Conservation (phyloP, 108 stramenopile genomes). For the Cyclotella baltica region DNA sequence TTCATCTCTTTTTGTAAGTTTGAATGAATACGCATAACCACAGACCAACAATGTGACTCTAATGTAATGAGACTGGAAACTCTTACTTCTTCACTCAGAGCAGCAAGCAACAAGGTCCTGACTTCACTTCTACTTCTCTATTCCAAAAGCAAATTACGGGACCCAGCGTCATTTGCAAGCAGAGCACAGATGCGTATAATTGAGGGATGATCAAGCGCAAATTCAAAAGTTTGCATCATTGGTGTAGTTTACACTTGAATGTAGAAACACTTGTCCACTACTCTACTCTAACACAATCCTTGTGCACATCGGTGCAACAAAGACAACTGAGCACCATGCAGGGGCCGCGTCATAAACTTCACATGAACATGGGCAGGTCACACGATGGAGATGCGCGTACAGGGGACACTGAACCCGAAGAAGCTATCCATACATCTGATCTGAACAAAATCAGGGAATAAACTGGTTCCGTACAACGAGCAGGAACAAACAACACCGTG, state of each 20-base stretch:
- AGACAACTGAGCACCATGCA: too few species aligned
- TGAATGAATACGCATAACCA: constrained; percentile 79
- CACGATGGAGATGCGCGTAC: too few species aligned
- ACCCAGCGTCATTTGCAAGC: constrained; percentile 83
- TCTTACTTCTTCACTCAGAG: constrained; percentile 87
- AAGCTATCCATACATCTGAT: too few species aligned
- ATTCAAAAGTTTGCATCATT: constrained; percentile 87
- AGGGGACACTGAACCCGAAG: too few species aligned
- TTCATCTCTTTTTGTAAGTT: constrained; percentile 77
- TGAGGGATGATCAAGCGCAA: constrained; percentile 93
- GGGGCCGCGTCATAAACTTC: too few species aligned
- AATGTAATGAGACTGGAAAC: constrained; percentile 92
- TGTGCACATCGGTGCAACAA: too few species aligned
- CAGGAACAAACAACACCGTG: too few species aligned
- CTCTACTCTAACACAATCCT: too few species aligned
- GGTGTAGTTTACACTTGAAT: constrained; percentile 83
- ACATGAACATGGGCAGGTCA: too few species aligned
- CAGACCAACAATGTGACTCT: constrained; percentile 87
- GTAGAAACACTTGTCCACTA: constrained; percentile 92
- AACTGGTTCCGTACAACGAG: too few species aligned
- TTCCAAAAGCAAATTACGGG: constrained; percentile 84
- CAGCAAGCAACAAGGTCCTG: constrained; percentile 76
- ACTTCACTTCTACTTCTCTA: constrained; percentile 64
- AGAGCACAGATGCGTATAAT: constrained; percentile 90
- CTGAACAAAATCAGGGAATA: too few species aligned